Conservation (phyloP, 1,139 yeast genomes). For the Nakaseomyces sp. region DNA sequence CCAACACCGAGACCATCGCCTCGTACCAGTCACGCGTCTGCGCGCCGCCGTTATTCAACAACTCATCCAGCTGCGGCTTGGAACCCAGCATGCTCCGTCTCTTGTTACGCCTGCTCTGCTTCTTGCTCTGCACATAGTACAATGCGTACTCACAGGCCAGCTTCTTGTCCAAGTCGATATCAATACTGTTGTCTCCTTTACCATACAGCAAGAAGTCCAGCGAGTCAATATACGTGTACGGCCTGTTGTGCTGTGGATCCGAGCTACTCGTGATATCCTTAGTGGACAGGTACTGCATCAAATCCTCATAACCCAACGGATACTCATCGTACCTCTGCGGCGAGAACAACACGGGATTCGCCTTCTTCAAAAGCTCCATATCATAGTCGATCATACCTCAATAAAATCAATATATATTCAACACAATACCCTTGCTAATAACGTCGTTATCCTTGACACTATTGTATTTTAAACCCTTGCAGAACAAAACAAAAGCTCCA, state of each 20-base stretch:
- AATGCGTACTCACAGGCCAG: slow-evolving; percentile 26
- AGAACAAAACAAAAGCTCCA: too few relatives aligned
- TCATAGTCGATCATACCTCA: too few relatives aligned
- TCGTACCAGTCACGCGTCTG: slow-evolving; percentile 6
- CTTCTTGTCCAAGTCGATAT: slow-evolving; percentile 24
- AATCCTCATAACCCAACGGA: slow-evolving; percentile 24
- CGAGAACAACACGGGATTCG: slow-evolving; percentile 24
- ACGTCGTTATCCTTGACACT: too few relatives aligned
- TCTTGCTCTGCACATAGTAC: slow-evolving; percentile 16
- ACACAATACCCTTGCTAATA: too few relatives aligned
- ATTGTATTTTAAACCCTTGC: too few relatives aligned
- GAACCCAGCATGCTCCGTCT: slow-evolving; percentile 9
- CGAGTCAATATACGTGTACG: slow-evolving; percentile 14
- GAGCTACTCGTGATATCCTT: slow-evolving; percentile 10
- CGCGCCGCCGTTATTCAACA: slow-evolving; percentile 9
- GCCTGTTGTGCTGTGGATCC: slow-evolving; percentile 13
- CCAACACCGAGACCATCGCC: slow-evolving; percentile 3
- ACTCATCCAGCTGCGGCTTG: slow-evolving; percentile 11
- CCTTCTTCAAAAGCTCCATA: slow-evolving; percentile 18
- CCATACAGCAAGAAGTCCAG: slow-evolving; percentile 6
- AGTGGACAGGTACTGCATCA: slow-evolving; percentile 20
- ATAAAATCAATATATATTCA: too few relatives aligned
- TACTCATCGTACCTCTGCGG: slow-evolving; percentile 22
- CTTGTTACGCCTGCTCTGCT: slow-evolving; percentile 5
- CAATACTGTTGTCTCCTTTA: neutral